phyloP scores from a whole-genome alignment of 202 grass and related monocot genomes.

The Miscanthus sacchariflorus region DNA sequence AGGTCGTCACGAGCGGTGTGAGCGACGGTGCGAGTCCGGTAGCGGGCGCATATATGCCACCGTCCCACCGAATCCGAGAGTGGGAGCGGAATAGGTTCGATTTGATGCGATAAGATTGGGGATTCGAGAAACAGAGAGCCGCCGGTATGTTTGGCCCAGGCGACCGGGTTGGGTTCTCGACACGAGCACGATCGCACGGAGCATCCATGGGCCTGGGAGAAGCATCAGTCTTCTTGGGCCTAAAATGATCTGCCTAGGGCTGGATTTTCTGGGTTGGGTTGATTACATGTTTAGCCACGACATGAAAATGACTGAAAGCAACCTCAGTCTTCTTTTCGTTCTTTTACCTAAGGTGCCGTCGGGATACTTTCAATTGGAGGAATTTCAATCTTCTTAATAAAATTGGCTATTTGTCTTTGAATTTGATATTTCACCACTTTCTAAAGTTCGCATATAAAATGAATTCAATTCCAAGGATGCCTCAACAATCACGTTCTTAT shows the following conservation, averaged over 20 bases:
- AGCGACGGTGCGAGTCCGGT: background rate
- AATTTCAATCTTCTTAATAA: too few relatives aligned
- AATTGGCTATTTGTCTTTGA: too few relatives aligned
- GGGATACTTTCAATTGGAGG: too few relatives aligned
- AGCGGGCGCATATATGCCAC: background rate
- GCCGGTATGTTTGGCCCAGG: background rate
- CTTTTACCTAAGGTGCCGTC: too few relatives aligned
- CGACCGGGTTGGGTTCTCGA: background rate
- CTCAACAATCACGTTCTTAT: too few relatives aligned
- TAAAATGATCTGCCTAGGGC: background rate
- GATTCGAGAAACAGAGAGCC: background rate
- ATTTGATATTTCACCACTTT: too few relatives aligned
- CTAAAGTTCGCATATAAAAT: too few relatives aligned
- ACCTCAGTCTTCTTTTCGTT: too few relatives aligned
- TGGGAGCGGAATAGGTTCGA: background rate
- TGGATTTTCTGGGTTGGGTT: background rate
- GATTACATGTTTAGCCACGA: background rate
- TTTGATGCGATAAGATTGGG: background rate
- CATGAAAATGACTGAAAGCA: too few relatives aligned
- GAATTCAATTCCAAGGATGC: too few relatives aligned
- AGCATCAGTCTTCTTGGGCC: background rate
- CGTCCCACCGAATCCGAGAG: constrained; percentile 3
- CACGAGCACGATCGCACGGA: too few relatives aligned
- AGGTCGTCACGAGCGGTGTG: background rate
- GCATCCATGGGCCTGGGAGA: background rate